Percentiles rank a stretch among this genome's conserved stretches.
phyloP scores from a whole-genome alignment of 768 basidiomycete genomes.

The Lentinula boryana region DNA sequence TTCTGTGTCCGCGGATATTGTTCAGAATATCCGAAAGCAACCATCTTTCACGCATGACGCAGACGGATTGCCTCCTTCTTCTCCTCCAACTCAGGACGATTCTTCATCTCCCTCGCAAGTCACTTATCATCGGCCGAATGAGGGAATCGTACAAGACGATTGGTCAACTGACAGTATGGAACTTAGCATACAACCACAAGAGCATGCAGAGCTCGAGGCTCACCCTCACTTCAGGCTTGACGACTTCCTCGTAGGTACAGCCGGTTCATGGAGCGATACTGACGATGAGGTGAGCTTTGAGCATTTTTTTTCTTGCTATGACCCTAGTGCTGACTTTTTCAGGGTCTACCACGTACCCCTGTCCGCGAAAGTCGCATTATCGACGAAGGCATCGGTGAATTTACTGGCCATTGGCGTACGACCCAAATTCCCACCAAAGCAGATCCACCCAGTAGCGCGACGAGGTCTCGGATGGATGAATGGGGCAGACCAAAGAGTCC shows the following conservation, averaged over 20 bases:
- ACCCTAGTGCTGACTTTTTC: neutral
- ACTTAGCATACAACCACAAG: constrained; percentile 10
- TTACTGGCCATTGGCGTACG: constrained; percentile 58
- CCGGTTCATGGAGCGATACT: constrained; percentile 14
- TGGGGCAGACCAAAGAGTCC: constrained; percentile 75
- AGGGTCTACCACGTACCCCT: neutral
- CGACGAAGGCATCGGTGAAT: constrained; percentile 51
- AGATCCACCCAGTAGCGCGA: constrained; percentile 58
- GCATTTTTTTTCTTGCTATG: constrained; percentile 12
- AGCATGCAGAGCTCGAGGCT: neutral
- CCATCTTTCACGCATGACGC: constrained; percentile 13
- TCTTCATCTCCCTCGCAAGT: constrained; percentile 16
- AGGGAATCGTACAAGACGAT: neutral
- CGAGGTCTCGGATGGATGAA: constrained; percentile 39
- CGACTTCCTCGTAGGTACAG: neutral
- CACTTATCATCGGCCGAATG: neutral
- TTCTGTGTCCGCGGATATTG: constrained; percentile 9
- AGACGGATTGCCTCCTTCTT: constrained; percentile 26
- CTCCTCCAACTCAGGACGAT: constrained; percentile 16
- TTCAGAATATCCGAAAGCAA: neutral
- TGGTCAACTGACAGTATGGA: constrained; percentile 9
- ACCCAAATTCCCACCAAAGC: constrained; percentile 54
- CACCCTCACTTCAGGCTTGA: constrained; percentile 3
- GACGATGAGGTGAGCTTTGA: constrained; percentile 14
- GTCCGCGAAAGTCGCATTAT: constrained; percentile 3